Percentiles rank a stretch among this genome's conserved stretches.
Conservation (phyloP, 129 eudicot species). For the Helichrysum umbraculigerum region DNA sequence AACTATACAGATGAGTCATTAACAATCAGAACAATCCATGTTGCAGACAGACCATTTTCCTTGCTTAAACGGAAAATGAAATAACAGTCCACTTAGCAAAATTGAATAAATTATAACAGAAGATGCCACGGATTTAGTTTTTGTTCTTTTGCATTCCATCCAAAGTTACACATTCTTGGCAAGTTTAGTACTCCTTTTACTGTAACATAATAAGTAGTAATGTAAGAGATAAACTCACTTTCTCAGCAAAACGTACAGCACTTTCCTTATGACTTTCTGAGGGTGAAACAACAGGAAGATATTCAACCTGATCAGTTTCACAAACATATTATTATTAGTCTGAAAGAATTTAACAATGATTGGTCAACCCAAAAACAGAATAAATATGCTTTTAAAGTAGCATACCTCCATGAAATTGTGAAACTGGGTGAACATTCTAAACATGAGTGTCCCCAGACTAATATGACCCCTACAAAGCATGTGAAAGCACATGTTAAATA, state of each 20-base stretch:
- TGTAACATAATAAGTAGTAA: not conserved
- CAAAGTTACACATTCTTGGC: too few relatives aligned
- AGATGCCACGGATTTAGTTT: too few relatives aligned
- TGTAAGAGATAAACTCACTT: constrained; percentile 52
- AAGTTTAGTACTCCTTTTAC: too few relatives aligned
- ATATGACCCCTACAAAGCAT: constrained; percentile 74
- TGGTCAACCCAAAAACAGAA: not conserved
- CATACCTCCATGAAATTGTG: constrained; percentile 99
- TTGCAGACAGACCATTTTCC: too few relatives aligned
- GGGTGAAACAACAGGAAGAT: constrained; percentile 80
- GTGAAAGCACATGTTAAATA: constrained; percentile 4
- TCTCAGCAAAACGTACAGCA: constrained; percentile 61
- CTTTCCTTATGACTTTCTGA: constrained; percentile 67
- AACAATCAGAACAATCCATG: too few relatives aligned
- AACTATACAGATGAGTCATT: not conserved
- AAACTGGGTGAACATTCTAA: constrained; percentile 96
- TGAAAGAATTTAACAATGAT: not conserved
- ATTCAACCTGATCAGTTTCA: constrained; percentile 64
- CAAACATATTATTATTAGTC: constrained; percentile 4
- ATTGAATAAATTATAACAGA: too few relatives aligned
- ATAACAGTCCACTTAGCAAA: too few relatives aligned
- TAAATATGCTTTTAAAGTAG: constrained; percentile 11
- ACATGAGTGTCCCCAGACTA: constrained; percentile 72
- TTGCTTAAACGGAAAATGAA: too few relatives aligned
- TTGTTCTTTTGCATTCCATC: too few relatives aligned